A percentile compares a stretch with the other conserved stretches of the same genome.
Conservation (phyloP, 208 protist genomes). For the Phytomonas serpens region DNA sequence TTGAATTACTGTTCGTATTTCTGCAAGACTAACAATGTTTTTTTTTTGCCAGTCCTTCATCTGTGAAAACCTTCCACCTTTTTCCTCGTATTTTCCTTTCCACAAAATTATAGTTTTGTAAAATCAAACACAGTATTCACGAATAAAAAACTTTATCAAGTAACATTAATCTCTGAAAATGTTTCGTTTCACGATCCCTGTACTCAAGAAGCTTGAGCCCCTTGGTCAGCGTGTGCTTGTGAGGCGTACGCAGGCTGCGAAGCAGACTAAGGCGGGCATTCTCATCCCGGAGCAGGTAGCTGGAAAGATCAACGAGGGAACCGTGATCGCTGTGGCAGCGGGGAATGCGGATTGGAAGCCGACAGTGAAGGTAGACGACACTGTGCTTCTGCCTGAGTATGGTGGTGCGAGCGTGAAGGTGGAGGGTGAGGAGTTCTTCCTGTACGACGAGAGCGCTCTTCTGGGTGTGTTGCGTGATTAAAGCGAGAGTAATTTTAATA, state of each 20-base stretch:
- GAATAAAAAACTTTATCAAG: neutral
- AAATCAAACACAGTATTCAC: neutral
- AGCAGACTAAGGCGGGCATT: slow-evolving; percentile 90
- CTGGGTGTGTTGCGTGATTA: slow-evolving; percentile 79
- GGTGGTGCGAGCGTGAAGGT: slow-evolving; percentile 83
- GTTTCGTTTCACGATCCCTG: slow-evolving; percentile 67
- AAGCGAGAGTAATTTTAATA: slow-evolving; percentile 4
- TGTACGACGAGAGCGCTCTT: slow-evolving; percentile 84
- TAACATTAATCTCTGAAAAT: slow-evolving; percentile 19
- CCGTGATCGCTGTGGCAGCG: slow-evolving; percentile 82
- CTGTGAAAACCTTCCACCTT: neutral
- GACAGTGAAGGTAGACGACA: slow-evolving; percentile 86
- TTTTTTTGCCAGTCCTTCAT: neutral
- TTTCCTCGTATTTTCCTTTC: slow-evolving; percentile 9
- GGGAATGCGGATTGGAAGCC: slow-evolving; percentile 87
- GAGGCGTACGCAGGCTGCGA: slow-evolving; percentile 77
- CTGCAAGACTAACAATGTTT: neutral
- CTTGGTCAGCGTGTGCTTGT: slow-evolving; percentile 88
- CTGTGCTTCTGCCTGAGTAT: slow-evolving; percentile 88
- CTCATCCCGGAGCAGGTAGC: slow-evolving; percentile 91
- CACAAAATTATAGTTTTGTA: neutral
- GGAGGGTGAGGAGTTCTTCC: slow-evolving; percentile 89
- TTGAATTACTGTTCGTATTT: neutral
- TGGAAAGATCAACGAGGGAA: slow-evolving; percentile 90
- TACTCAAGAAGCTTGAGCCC: slow-evolving; percentile 85